Evolutionary conservation across 2,329 filamentous ascomycete species (phyloP).

Genomic region (Calonectria multiphialidica): DNA sequence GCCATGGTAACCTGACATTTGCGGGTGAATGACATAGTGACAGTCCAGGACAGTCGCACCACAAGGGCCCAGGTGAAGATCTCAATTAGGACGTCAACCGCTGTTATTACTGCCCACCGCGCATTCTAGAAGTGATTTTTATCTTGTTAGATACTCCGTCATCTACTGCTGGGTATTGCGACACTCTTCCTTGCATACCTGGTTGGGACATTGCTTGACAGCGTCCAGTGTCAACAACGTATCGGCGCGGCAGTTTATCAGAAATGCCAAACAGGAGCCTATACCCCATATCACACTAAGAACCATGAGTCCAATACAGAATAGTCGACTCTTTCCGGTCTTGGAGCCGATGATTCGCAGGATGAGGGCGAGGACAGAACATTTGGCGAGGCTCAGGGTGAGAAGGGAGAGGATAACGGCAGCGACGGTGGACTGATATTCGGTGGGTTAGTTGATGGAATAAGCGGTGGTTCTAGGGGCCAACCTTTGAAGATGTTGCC

Average conservation of each 20-base stretch:
- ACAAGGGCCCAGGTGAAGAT: constrained; percentile 28
- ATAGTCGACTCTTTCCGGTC: constrained; percentile 25
- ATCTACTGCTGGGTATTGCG: fast-evolving
- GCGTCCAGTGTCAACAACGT: constrained; percentile 19
- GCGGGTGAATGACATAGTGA: constrained; percentile 29
- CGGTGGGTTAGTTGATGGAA: neutral
- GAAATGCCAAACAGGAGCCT: constrained; percentile 21
- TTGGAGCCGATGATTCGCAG: constrained; percentile 35
- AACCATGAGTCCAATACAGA: constrained; percentile 26
- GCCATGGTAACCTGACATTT: constrained; percentile 33
- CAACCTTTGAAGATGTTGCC: constrained; percentile 27
- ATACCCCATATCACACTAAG: constrained; percentile 26
- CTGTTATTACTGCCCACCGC: constrained; percentile 28
- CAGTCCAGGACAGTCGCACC: constrained; percentile 27
- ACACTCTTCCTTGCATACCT: constrained; percentile 23
- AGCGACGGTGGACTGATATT: constrained; percentile 19
- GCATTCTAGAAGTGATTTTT: constrained; percentile 2
- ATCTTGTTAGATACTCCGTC: too few relatives aligned
- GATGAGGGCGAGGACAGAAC: constrained; percentile 36
- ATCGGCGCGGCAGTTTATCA: constrained; percentile 20
- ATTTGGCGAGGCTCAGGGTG: constrained; percentile 26
- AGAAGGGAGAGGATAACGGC: constrained; percentile 26
- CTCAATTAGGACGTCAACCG: constrained; percentile 29
- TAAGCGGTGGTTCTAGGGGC: fast-evolving
- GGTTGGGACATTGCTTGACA: constrained; percentile 24